Evolutionary conservation across 805 yeast genomes (phyloP), one percentile per base, ranked within the genome.

Genomic region (Cyberlindnera japonica): DNA sequence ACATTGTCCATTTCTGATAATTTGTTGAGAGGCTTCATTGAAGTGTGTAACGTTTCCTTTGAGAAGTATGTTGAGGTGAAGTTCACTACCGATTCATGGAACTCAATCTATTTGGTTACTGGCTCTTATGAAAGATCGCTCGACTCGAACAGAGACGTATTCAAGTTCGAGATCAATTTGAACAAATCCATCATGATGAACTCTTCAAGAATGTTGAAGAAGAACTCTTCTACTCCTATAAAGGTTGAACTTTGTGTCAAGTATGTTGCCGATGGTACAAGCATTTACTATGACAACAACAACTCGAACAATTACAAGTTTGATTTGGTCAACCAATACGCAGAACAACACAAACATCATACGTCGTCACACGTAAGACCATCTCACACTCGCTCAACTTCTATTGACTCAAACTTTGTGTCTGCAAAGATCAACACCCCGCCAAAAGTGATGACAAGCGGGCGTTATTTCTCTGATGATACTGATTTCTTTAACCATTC

Each of bases 31-130:
- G 75, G 75, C 1, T 59, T 64, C 36, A 59, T 68, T 20, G 65
- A 60, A 42, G 73, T 66, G 18, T 54, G 57, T 31, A 70, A 70
- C 48, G 11, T 65, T 17, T 49, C 67, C 0, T 70, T 62, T 51
- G 63, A 65, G 38, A 70, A 70, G 50, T 59, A 57, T 37, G 60
- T 70, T 33, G 55, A 61, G 26, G 52, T 79, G 25, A 76, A 74
- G 51, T 58, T 76, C 43, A 69, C 82, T 4, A 59, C 65, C 40
- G 74, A 79, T 58, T 56, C 65, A 41, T 79, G 75, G 75, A 62
- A 66, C 36, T 68, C 72, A 53, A 70, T 50, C 48, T 74, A 71
- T 58, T 65, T 70, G 57, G 72, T 41, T 44, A 59, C 50, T 38
- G 53, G 43, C 19, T 37, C 54, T 8, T 54, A 55, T 35, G 52